A percentile compares a stretch with the other conserved stretches of the same genome.
Conservation (phyloP, 225 moss, liverwort and hornwort species). For the Neckera pumila region DNA sequence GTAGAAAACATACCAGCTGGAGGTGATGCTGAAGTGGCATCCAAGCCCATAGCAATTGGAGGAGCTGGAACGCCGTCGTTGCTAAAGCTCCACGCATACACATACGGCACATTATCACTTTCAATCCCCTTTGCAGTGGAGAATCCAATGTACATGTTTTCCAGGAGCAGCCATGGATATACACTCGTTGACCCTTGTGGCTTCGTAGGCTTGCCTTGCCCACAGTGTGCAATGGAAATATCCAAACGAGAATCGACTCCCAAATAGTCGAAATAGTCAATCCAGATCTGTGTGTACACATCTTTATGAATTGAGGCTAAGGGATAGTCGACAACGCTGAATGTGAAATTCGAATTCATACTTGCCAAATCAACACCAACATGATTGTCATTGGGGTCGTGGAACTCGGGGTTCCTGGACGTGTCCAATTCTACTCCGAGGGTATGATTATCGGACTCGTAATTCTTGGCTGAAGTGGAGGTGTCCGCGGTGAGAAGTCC, state of each 20-base stretch:
- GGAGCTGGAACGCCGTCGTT: background rate
- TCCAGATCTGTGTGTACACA: background rate
- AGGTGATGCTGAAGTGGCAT: background rate
- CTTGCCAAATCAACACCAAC: background rate
- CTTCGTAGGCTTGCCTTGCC: background rate
- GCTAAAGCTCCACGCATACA: background rate
- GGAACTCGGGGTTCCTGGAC: background rate
- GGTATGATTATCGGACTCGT: background rate
- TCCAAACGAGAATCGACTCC: background rate
- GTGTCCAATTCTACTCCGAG: background rate
- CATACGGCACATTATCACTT: background rate
- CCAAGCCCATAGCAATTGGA: background rate
- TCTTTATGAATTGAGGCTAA: fast-evolving
- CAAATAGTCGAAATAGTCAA: background rate
- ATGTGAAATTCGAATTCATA: too few species aligned
- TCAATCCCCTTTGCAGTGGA: background rate
- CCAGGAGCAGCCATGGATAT: background rate
- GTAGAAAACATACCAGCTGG: background rate
- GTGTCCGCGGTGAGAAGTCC: background rate
- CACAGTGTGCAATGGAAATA: background rate
- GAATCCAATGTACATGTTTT: background rate
- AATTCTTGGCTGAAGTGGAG: background rate
- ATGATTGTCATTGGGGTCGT: background rate
- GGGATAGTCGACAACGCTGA: too few species aligned
- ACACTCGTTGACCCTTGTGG: background rate